These are phyloP conservation scores for Neocatenulostroma microsporum DNA, from an alignment of 2,329 filamentous ascomycete species.

Conservation along the genomic window DNA sequence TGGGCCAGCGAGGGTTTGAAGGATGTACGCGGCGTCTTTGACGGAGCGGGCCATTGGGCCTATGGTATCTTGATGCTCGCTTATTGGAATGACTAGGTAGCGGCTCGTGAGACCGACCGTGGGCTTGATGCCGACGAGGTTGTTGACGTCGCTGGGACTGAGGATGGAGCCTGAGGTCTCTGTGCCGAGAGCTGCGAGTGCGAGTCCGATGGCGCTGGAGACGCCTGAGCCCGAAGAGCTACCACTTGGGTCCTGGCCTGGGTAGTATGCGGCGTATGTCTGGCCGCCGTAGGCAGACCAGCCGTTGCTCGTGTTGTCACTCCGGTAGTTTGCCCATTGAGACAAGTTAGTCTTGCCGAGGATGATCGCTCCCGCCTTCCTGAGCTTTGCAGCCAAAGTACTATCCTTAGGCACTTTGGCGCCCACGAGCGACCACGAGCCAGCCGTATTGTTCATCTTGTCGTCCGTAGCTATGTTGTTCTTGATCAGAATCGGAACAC, in stretches of 20 bases:
- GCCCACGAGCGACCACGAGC: constrained; percentile 56
- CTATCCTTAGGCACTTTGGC: constrained; percentile 51
- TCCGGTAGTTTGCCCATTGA: constrained; percentile 58
- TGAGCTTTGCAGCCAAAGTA: constrained; percentile 52
- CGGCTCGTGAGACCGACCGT: constrained; percentile 58
- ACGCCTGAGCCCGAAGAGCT: constrained; percentile 58
- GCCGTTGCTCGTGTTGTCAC: constrained; percentile 50
- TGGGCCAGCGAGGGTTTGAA: constrained; percentile 51
- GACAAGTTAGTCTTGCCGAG: constrained; percentile 59
- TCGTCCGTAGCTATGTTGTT: constrained; percentile 59
- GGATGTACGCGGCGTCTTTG: constrained; percentile 50
- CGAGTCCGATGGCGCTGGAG: constrained; percentile 51
- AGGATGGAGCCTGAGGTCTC: constrained; percentile 59
- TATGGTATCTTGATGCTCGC: constrained; percentile 49
- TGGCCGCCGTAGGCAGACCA: constrained; percentile 61
- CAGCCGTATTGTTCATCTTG: constrained; percentile 56
- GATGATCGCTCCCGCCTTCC: constrained; percentile 54
- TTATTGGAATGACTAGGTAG: constrained; percentile 58
- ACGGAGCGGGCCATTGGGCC: constrained; percentile 53
- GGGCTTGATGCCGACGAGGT: constrained; percentile 60
- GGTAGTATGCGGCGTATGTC: constrained; percentile 53
- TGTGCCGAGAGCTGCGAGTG: constrained; percentile 52
- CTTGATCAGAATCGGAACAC: constrained; percentile 59
- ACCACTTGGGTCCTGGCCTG: constrained; percentile 54
- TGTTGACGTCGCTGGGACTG: constrained; percentile 48